A percentile compares a stretch with the other conserved stretches of the same genome.
phyloP scores from a whole-genome alignment of 176 grass and related monocot species.

The Metroxylon sagu region DNA sequence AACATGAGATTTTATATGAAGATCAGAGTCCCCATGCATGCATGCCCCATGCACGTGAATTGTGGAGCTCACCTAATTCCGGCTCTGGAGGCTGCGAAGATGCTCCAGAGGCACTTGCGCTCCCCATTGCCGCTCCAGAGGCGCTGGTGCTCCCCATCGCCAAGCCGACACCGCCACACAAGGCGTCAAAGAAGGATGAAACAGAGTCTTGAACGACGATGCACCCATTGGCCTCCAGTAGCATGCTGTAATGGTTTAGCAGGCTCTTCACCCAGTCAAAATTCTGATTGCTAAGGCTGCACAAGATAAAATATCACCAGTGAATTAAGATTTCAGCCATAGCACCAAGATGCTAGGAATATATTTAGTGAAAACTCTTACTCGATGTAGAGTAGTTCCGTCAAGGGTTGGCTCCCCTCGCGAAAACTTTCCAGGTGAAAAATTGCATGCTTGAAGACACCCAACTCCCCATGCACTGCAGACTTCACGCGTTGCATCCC shows the following conservation, averaged over 20 bases:
- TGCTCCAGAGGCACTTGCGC: no score
- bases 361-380: background rate
- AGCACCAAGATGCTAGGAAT: no score
- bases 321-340: background rate
- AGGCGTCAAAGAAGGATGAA: constrained; percentile 13
- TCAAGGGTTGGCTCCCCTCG: background rate
- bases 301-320: background rate
- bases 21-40: background rate
- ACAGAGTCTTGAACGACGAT: constrained; percentile 15
- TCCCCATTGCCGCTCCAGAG: no score
- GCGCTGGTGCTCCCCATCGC: background rate
- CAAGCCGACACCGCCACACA: constrained; percentile 9
- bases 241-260: constrained; percentile 9
- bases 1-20: no score
- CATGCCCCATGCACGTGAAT: background rate
- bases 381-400: constrained; percentile 23
- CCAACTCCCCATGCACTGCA: constrained; percentile 19
- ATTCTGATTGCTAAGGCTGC: constrained; percentile 14
- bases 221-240: constrained; percentile 14
- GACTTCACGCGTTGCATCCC: constrained; percentile 8
- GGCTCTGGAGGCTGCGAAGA: no score
- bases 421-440: constrained; percentile 18
- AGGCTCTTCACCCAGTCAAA: constrained; percentile 22
- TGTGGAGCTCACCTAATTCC: background rate
- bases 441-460: constrained; percentile 27